A percentile compares a stretch with the other conserved stretches of the same genome.
Evolutionary conservation across 2,329 filamentous ascomycete genomes (phyloP).

Genomic region (Penicillium olsonii): DNA sequence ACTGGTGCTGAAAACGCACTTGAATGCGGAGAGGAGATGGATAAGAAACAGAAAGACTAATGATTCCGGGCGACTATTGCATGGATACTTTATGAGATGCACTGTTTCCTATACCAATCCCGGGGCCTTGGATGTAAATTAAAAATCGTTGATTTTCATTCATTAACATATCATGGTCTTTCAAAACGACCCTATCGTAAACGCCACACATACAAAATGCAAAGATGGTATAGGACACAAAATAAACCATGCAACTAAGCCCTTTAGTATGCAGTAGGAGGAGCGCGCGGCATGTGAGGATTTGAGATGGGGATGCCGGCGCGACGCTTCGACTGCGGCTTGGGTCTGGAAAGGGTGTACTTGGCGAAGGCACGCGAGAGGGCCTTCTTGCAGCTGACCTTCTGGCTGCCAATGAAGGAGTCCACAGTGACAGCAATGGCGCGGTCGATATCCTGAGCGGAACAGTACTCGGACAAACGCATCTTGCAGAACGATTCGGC

Average conservation of each 20-base stretch:
- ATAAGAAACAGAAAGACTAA: no score
- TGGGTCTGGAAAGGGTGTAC: constrained; percentile 53
- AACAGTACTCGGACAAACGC: constrained; percentile 95
- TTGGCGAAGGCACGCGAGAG: constrained; percentile 93
- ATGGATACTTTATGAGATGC: no score
- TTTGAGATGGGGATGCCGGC: constrained; percentile 38
- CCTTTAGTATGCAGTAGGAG: constrained; percentile 16
- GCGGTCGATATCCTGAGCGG: constrained; percentile 86
- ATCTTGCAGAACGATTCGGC: constrained; percentile 95
- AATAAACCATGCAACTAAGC: constrained; percentile 14
- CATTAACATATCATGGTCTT: constrained; percentile 21
- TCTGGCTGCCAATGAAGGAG: constrained; percentile 93
- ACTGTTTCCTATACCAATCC: no score
- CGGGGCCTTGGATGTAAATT: background rate
- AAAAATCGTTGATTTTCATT: constrained; percentile 14
- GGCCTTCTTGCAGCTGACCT: constrained; percentile 96
- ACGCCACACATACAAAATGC: constrained; percentile 21
- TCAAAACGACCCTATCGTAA: constrained; percentile 6
- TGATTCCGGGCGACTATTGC: no score
- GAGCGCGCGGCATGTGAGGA: constrained; percentile 26
- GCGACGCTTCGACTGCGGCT: constrained; percentile 41
- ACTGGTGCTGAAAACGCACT: no score
- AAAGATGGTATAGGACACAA: constrained; percentile 27
- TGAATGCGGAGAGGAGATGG: no score
- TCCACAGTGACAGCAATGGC: constrained; percentile 97